These are phyloP conservation scores for Amanita jacksonii DNA, from an alignment of 768 basidiomycete genomes.

Conservation along the genomic window DNA sequence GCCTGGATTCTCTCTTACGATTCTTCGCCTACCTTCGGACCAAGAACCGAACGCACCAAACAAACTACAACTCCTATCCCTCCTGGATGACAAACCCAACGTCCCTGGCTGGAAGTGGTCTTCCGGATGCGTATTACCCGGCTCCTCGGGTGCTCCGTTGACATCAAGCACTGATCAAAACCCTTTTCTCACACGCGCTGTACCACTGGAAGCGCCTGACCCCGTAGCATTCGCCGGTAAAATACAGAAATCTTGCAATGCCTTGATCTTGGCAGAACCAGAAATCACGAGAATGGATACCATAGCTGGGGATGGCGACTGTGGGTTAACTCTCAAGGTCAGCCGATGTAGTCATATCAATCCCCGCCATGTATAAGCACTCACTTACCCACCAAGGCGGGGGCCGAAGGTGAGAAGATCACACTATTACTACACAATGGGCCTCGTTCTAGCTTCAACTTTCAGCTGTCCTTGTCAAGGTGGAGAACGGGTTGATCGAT, in stretches of 20 bases:
- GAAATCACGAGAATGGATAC: constrained; percentile 90
- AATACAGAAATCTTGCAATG: constrained; percentile 51
- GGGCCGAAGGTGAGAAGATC: constrained; percentile 48
- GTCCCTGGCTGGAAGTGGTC: constrained; percentile 87
- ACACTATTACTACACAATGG: neutral
- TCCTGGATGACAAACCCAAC: constrained; percentile 58
- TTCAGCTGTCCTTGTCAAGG: constrained; percentile 50
- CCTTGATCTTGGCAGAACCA: constrained; percentile 68
- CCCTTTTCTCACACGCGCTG: neutral
- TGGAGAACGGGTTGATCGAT: constrained; percentile 44
- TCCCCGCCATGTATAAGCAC: neutral
- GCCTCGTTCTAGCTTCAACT: neutral
- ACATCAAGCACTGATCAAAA: neutral
- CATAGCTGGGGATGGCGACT: constrained; percentile 84
- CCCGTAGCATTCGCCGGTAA: constrained; percentile 40
- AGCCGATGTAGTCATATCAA: neutral
- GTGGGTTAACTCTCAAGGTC: constrained; percentile 44
- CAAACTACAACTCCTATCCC: constrained; percentile 40
- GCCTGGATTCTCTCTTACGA: constrained; percentile 84
- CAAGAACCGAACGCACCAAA: constrained; percentile 29
- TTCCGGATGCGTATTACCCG: constrained; percentile 31
- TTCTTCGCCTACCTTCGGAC: constrained; percentile 59
- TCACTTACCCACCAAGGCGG: constrained; percentile 30
- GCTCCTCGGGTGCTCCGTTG: constrained; percentile 9
- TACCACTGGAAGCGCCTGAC: constrained; percentile 26